Evolutionary conservation across 140 eudicot genomes (phyloP).

Genomic region (Bidens hawaiensis): DNA sequence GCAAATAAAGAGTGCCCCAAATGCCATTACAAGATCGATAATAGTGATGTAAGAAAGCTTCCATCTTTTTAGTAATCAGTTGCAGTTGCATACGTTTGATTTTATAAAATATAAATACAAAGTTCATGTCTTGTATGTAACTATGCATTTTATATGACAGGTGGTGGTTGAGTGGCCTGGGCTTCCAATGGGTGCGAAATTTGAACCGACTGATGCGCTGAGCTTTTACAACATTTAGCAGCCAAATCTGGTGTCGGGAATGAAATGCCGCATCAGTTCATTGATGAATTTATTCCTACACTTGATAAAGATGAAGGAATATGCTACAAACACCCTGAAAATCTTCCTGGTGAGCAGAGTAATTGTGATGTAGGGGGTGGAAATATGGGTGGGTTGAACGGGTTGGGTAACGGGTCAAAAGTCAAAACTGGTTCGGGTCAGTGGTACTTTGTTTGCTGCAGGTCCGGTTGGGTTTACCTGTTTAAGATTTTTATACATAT

Average conservation of each 20-base stretch:
- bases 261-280: too few species aligned
- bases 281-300: too few species aligned
- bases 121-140: conserved; percentile 6
- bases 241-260: too few species aligned
- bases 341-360: conserved; percentile 71
- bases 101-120: neutral
- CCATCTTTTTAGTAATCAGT: neutral
- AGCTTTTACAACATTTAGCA: conserved; percentile 79
- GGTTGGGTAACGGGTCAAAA: too few species aligned
- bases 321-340: conserved; percentile 77
- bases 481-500: neutral
- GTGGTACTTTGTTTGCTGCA: neutral
- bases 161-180: conserved; percentile 79
- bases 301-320: conserved; percentile 63
- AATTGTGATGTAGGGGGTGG: neutral
- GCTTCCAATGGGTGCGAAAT: conserved; percentile 78
- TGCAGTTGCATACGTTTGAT: neutral
- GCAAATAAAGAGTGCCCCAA: conserved; percentile 73
- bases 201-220: conserved; percentile 80
- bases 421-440: neutral
- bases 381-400: neutral
- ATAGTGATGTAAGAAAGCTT: conserved; percentile 64
- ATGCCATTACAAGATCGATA: conserved; percentile 60
- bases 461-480: conserved; percentile 9
- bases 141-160: conserved; percentile 34